Base-by-base conservation (phyloP, 2,329 filamentous ascomycete genomes). In the Cytospora schulzeri region DNA sequence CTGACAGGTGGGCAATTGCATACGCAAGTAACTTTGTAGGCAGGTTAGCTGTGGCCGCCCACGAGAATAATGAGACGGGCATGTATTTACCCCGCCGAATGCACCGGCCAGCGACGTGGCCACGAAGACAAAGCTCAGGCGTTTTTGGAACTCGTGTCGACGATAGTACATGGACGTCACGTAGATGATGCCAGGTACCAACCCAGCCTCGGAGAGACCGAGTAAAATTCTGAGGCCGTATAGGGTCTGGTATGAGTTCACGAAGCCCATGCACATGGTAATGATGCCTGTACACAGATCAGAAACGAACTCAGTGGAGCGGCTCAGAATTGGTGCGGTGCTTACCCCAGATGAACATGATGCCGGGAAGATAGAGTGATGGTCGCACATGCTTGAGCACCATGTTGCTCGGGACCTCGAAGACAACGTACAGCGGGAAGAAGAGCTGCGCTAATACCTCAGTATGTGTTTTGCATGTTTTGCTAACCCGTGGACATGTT, bases 71-170 rank as follows among this genome's bases (percentile, higher is more conserved):
- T 35, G 33, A 11, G 33, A 14, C 4, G 33, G 12, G 33, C 33
- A 15, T 35, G 33, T 12, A 3, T 12, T 35, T 35, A 35, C 33
- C 14, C 90, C 90, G 68, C 88, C 89, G 69, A 92, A 92, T 0
- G 88, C 91, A 0, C 92, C 92, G 0, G 91, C 91, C 0, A 95
- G 79, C 0, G 92, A 91, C 0, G 91, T 91, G 0, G 91, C 91
- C 0, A 89, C 91, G 79, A 94, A 96, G 81, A 95, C 94, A 59
- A 93, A 84, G 1, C 91, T 91, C 67, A 83, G 80, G 0, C 84
- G 78, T 26, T 83, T 73, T 61, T 84, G 82, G 33, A 84, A 81
- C 66, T 86, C 84, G 58, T 82, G 79, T n/a, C 84, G 79, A 24
- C 79, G 83, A 65, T 87, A 87, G 83, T 83, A 86, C 78, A 84